Percentiles rank a stretch among this genome's conserved stretches.
Evolutionary conservation across 1,284 basidiomycete genomes (phyloP).

Genomic region (Neonothopanus nambi): DNA sequence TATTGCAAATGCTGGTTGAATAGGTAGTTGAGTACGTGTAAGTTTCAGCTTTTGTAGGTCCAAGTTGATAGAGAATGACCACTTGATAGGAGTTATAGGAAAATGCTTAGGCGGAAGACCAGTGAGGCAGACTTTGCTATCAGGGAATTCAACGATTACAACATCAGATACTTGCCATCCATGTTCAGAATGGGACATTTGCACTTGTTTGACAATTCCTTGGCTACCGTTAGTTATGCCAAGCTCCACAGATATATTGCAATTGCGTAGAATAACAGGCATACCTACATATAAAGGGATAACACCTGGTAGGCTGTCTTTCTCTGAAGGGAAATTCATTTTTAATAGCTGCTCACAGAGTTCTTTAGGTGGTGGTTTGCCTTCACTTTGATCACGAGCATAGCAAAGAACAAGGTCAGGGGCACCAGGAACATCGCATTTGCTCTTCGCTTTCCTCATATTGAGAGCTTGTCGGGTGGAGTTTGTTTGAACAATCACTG

Average conservation of each 20-base stretch:
- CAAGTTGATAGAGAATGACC: neutral
- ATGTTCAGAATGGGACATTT: neutral
- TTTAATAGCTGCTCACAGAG: slow-evolving; percentile 13
- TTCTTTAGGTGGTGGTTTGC: neutral
- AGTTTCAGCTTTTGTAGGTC: neutral
- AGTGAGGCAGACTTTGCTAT: slow-evolving; percentile 19
- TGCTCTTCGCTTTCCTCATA: too few relatives aligned
- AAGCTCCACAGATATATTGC: slow-evolving; percentile 31
- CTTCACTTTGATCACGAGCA: neutral
- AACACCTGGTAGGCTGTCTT: slow-evolving; percentile 13
- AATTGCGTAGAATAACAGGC: slow-evolving; percentile 26
- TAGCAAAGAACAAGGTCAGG: neutral
- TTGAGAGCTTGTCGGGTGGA: too few relatives aligned
- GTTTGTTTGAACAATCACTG: slow-evolving; percentile 22
- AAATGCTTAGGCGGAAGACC: slow-evolving; percentile 21
- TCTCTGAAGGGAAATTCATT: neutral
- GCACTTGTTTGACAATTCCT: slow-evolving; percentile 6
- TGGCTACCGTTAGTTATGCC: slow-evolving; percentile 30
- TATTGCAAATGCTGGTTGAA: slow-evolving; percentile 6
- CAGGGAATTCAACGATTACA: slow-evolving; percentile 26
- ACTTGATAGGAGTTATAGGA: slow-evolving; percentile 1
- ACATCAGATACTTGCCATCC: neutral
- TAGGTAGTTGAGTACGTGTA: neutral
- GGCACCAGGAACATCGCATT: neutral
- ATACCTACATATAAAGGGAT: slow-evolving; percentile 27